Percentiles rank a stretch among this genome's conserved stretches.
These are phyloP conservation scores for Globisporangium emineosum DNA, from an alignment of 352 stramenopile genomes.

Conservation along the genomic window DNA sequence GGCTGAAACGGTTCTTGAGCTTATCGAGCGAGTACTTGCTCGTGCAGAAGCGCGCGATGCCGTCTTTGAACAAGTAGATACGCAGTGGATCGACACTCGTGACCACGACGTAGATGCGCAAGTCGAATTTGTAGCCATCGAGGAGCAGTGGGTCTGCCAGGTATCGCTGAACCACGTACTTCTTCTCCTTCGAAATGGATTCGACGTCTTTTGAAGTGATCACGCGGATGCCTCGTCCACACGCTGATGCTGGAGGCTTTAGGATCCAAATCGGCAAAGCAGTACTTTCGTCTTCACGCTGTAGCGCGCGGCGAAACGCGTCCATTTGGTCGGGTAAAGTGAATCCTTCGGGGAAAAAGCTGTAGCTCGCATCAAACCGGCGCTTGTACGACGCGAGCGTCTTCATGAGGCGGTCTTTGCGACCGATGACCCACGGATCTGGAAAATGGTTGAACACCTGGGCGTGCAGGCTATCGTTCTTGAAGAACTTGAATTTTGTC, in stretches of 20 bases:
- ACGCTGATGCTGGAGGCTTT: constrained; percentile 85
- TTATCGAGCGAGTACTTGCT: constrained; percentile 64
- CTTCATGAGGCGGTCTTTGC: constrained; percentile 87
- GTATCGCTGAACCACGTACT: constrained; percentile 80
- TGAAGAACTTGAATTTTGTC: constrained; percentile 53
- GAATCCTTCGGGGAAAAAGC: constrained; percentile 85
- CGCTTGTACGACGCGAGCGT: constrained; percentile 60
- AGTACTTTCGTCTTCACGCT: constrained; percentile 27
- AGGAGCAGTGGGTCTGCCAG: constrained; percentile 71
- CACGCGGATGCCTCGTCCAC: constrained; percentile 85
- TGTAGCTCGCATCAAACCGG: constrained; percentile 54
- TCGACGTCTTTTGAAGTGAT: constrained; percentile 40
- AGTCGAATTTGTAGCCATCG: constrained; percentile 88
- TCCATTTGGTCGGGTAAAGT: constrained; percentile 74
- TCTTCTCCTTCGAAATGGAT: constrained; percentile 21
- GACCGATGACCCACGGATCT: constrained; percentile 86
- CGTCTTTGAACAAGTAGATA: constrained; percentile 86
- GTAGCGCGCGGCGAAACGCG: constrained; percentile 45
- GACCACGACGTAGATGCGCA: constrained; percentile 87
- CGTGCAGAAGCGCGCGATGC: constrained; percentile 82
- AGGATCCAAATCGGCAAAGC: constrained; percentile 71
- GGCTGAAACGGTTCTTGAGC: constrained; percentile 62
- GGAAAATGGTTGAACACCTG: constrained; percentile 90
- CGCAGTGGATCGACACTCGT: constrained; percentile 84
- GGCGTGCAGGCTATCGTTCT: constrained; percentile 24